Conservation (phyloP, 257 asterid species). For the Capsicum pubescens region DNA sequence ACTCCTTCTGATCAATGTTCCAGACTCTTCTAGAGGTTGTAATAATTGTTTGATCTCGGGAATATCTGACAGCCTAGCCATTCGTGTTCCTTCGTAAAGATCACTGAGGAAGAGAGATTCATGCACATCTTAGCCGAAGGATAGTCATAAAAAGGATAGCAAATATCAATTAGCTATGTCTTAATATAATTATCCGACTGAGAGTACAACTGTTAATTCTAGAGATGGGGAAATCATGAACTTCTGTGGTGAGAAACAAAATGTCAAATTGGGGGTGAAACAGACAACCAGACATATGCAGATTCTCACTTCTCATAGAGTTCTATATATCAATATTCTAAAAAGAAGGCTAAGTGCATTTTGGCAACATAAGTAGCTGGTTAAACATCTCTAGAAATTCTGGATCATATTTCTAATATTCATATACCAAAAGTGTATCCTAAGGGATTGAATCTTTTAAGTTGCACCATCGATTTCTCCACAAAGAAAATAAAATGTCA, state of each 20-base stretch:
- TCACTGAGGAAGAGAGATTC: slow-evolving; percentile 60
- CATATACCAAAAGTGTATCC: slow-evolving; percentile 4
- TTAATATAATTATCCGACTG: not conserved
- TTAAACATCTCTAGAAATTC: not conserved
- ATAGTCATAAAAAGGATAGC: slow-evolving; percentile 5
- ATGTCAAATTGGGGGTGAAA: slow-evolving; percentile 2
- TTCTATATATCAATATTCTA: not conserved
- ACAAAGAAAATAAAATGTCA: not conserved
- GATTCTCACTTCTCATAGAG: not conserved
- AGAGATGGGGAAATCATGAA: not conserved
- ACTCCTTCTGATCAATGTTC: slow-evolving; percentile 81
- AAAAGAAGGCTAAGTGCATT: not conserved
- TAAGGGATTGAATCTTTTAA: not conserved
- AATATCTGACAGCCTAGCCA: slow-evolving; percentile 73
- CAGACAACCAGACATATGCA: not conserved
- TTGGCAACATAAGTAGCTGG: not conserved
- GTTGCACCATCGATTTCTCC: slow-evolving; percentile 19
- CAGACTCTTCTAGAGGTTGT: slow-evolving; percentile 83
- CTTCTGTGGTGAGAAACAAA: not conserved
- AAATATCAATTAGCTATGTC: not conserved
- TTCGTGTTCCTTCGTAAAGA: slow-evolving; percentile 92
- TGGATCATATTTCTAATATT: not conserved
- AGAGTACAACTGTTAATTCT: not conserved
- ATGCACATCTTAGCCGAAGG: slow-evolving; percentile 23
- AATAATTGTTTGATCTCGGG: slow-evolving; percentile 74